These are phyloP conservation scores for Coniochaeta hoffmannii DNA, from an alignment of 2,329 filamentous ascomycete genomes.

Conservation along the genomic window DNA sequence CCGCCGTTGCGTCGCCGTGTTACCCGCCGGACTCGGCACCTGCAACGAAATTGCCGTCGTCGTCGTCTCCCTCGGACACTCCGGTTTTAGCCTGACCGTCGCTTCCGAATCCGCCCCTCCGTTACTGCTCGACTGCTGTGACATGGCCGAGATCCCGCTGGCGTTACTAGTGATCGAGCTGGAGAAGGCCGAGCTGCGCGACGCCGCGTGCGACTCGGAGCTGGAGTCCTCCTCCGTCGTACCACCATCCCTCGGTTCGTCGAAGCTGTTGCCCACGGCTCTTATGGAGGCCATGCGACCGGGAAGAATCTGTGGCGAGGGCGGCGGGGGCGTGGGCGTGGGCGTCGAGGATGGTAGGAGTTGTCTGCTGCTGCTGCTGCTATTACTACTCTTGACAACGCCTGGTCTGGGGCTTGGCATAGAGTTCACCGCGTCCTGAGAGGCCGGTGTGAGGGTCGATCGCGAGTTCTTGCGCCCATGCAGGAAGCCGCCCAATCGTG, in stretches of 20 bases:
- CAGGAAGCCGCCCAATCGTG: neutral
- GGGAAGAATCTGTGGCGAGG: conserved; percentile 15
- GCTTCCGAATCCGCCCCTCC: conserved; percentile 15
- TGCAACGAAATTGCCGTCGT: neutral
- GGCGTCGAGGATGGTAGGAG: conserved; percentile 14
- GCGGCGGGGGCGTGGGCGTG: neutral
- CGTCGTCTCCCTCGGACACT: conserved; percentile 6
- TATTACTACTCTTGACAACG: conserved; percentile 14
- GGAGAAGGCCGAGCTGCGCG: conserved; percentile 42
- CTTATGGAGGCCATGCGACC: conserved; percentile 39
- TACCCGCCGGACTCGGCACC: neutral
- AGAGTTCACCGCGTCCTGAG: conserved; percentile 26
- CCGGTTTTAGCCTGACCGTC: conserved; percentile 30
- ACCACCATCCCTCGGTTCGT: conserved; percentile 26
- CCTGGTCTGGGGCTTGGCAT: conserved; percentile 14
- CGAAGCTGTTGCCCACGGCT: conserved; percentile 48
- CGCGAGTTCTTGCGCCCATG: conserved; percentile 14
- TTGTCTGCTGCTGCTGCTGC: conserved; percentile 7
- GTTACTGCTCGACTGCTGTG: conserved; percentile 14
- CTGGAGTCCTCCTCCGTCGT: conserved; percentile 29
- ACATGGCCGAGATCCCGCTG: conserved; percentile 37
- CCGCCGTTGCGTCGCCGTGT: conserved; percentile 1
- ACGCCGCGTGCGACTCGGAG: conserved; percentile 23
- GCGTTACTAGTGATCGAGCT: conserved; percentile 48
- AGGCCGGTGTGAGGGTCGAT: conserved; percentile 25